Evolutionary conservation across 768 basidiomycete genomes (phyloP), one percentile per base, ranked within the genome.

Genomic region (Rhizopogon rudus): DNA sequence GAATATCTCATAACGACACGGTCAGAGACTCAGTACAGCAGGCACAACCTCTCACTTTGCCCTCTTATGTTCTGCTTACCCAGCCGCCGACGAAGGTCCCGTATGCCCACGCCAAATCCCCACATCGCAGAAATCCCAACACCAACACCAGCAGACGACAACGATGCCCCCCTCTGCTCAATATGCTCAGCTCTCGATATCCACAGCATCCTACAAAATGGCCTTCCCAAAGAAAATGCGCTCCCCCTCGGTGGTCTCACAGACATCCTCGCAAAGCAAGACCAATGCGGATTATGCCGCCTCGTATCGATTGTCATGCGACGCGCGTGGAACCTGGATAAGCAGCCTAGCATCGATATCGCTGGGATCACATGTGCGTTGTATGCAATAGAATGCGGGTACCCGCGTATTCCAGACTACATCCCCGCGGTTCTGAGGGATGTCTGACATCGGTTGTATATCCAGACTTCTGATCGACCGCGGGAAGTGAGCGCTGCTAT

Each of bases 141-240:
- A 25, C 25, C 25, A 25, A 5, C 25, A 25, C 25, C 25, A 25
- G 25, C 25, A 25, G 2, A 48, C 17, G 46, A 40, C 6, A 3
- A 7, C 6, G 14, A 48, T 17, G 31, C 31, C 7, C 16, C 54
- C 29, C 37, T 55, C 20, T 57, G 56, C 25, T 33, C 54, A 29
- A 57, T 42, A n/a, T 57, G 56, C 43, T 40, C 55, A n/a, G 3
- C 52, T 14, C 33, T 56, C 29, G 4, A 55, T 20, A 28, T 57
- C 52, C 52, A 16, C 10, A 12, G 14, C 16, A 44, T 55, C 35
- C 35, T 57, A 5, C 43, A 53, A 3, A 29, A 57, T 14, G 53
- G 56, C 8, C 6, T 56, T 28, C 43, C 12, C 17, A 9, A 43
- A 42, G 25, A 55, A 31, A 13, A 20, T 39, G 35, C 40, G 35